Base-by-base conservation (phyloP, 768 basidiomycete genomes). In the Podaxis rugospora region DNA sequence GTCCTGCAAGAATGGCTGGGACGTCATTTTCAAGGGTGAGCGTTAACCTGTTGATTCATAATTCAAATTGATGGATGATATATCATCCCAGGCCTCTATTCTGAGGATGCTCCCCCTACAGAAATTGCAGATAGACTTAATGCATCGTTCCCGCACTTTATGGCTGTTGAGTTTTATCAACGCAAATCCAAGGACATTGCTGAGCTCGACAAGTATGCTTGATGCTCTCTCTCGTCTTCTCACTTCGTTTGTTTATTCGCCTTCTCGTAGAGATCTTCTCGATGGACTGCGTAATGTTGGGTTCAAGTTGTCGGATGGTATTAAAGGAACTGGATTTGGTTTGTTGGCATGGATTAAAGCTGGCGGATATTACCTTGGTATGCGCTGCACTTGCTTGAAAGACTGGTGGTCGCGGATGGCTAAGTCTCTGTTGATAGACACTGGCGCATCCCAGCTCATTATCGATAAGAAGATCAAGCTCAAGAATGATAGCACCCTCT, bases 381-480 rank as follows among this genome's bases (percentile, higher is more conserved):
- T 10, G 70, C 18, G 11, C n/a, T 14, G 35, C 16, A 5, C 51
- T 5, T 47, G 3, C 5, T 28, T 23, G 3, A 0, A 6, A 16
- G 2, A 4, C 3, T 27, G 21, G 2, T 27, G 21, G 2, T 18
- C 18, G 2, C 16, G 18, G 13, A 13, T n/a, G 11, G 3, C 18
- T 39, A 7, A 23, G 4, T 28, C 46, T 42, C 11, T 3, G 4
- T 49, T 25, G 27, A 1, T 52, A 85, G 84, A 86, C 64, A 80
- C 81, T 52, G 87, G 87, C 61, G 83, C 80, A 3, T 80, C 80
- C 60, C 80, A 85, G 67, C 74, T 83, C 62, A 83, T 89, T 63
- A 78, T 82, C 28, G 84, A 87, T 62, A 84, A 86, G 21, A 85
- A 87, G 69, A 87, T 90, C 74, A 88, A 88, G 69, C 73, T 90